Evolutionary conservation across 176 grass and related monocot genomes (phyloP).

Genomic region (Olyra latifolia): DNA sequence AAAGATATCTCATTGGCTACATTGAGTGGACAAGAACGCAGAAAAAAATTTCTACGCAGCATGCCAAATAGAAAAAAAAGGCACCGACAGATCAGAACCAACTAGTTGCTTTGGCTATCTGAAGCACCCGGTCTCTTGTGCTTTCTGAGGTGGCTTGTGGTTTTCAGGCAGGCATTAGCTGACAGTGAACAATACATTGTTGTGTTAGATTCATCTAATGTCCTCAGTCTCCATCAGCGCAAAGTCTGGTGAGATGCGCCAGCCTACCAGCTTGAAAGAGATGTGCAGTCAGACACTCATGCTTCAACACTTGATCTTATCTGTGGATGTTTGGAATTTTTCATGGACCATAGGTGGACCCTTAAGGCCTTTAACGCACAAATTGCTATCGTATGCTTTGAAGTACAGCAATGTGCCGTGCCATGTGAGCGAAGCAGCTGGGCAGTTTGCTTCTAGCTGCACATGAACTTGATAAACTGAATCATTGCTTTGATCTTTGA

Average conservation of each 20-base stretch:
- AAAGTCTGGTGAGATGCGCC: neutral
- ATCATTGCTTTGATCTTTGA: neutral
- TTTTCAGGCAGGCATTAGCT: constrained; percentile 19
- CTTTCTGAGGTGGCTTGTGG: neutral
- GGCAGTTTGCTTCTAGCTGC: constrained; percentile 35
- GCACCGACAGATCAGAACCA: neutral
- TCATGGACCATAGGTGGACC: neutral
- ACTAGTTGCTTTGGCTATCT: constrained; percentile 5
- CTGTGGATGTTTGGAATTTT: neutral
- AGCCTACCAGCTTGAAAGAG: constrained; percentile 9
- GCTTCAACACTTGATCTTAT: constrained; percentile 5
- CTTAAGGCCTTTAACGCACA: neutral
- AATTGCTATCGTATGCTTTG: constrained; percentile 25
- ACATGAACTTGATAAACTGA: constrained; percentile 16
- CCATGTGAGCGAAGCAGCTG: constrained; percentile 1
- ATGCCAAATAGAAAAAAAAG: neutral
- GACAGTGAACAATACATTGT: neutral
- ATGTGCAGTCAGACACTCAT: neutral
- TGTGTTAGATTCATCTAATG: constrained; percentile 13
- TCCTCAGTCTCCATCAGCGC: neutral
- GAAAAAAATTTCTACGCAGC: neutral
- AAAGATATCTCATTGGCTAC: neutral
- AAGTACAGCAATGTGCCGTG: constrained; percentile 13
- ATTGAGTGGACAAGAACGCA: neutral
- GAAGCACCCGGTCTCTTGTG: neutral